Conservation (phyloP, 345 rosid species). For the Litchi chinensis region DNA sequence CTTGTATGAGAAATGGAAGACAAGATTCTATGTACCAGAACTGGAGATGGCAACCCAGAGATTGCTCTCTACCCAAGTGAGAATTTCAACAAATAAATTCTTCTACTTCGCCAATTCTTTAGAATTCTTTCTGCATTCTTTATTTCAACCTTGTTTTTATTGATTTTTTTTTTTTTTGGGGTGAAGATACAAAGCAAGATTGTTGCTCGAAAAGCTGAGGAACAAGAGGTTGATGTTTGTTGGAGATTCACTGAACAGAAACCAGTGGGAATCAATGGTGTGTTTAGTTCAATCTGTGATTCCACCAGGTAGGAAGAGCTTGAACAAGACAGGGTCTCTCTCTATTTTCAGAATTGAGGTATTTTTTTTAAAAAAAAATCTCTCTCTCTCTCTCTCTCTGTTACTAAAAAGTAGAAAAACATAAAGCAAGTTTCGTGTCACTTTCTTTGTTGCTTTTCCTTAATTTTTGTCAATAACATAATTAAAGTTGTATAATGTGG, state of each 20-base stretch:
- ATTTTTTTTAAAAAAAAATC: too few relatives aligned
- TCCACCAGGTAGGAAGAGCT: slow-evolving; percentile 66
- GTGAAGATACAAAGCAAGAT: slow-evolving; percentile 67
- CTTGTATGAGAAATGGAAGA: slow-evolving; percentile 92
- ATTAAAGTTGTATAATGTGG: not conserved
- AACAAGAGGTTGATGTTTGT: slow-evolving; percentile 96
- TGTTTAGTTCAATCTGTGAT: slow-evolving; percentile 87
- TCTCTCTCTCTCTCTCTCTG: not conserved
- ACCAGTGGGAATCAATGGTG: slow-evolving; percentile 99
- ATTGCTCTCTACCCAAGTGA: slow-evolving; percentile 84
- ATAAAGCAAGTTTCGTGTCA: not conserved
- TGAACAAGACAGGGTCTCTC: slow-evolving; percentile 64
- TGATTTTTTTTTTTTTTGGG: not conserved
- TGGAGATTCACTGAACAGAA: slow-evolving; percentile 94
- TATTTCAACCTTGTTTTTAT: slow-evolving; percentile 1
- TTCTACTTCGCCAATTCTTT: slow-evolving; percentile 5
- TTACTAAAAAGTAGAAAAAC: not conserved
- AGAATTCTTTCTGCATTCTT: not conserved
- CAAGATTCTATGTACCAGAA: slow-evolving; percentile 78
- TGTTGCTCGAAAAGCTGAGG: slow-evolving; percentile 78
- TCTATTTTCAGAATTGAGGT: slow-evolving; percentile 79
- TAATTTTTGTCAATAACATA: not conserved
- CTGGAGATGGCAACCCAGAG: slow-evolving; percentile 97
- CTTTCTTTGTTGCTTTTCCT: not conserved
- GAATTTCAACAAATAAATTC: not conserved